phyloP scores from a whole-genome alignment of 139 green algal genomes.

The Chlorella sp. region DNA sequence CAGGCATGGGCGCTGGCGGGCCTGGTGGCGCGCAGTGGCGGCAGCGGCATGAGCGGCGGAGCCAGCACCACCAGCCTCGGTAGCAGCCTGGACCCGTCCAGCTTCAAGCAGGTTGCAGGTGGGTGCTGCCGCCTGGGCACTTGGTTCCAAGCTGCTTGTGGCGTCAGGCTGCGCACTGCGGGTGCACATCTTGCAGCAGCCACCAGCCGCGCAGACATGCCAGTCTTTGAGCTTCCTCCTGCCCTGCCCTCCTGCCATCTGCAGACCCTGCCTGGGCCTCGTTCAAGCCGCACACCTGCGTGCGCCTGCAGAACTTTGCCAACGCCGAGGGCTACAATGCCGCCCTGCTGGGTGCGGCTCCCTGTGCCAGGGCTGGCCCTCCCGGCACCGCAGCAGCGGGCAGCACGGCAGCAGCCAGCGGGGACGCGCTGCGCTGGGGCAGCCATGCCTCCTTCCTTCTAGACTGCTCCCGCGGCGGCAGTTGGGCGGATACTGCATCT shows the following conservation, averaged over 20 bases:
- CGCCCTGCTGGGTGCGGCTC: background rate
- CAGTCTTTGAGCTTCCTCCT: too few species aligned
- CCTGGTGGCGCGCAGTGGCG: background rate
- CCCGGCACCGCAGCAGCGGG: background rate
- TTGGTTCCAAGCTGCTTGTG: too few species aligned
- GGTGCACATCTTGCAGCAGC: too few species aligned
- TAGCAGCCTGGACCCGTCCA: background rate
- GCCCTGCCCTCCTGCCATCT: too few species aligned
- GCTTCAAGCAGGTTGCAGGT: background rate
- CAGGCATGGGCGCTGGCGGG: constrained; percentile 28
- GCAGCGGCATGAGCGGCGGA: background rate
- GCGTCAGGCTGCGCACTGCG: too few species aligned
- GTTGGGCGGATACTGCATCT: background rate
- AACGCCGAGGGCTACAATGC: constrained; percentile 21
- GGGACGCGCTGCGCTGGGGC: constrained; percentile 20
- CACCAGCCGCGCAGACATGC: too few species aligned
- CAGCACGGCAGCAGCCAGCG: background rate
- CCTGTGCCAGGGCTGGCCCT: background rate
- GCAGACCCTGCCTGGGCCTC: constrained; percentile 4
- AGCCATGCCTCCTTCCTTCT: background rate
- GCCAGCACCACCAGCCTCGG: background rate
- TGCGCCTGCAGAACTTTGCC: constrained; percentile 38
- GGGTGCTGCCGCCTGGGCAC: background rate
- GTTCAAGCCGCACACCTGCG: background rate
- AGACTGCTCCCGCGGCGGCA: background rate